Conservation (phyloP, 2,329 filamentous ascomycete genomes). For the Hypomyces perniciosus region DNA sequence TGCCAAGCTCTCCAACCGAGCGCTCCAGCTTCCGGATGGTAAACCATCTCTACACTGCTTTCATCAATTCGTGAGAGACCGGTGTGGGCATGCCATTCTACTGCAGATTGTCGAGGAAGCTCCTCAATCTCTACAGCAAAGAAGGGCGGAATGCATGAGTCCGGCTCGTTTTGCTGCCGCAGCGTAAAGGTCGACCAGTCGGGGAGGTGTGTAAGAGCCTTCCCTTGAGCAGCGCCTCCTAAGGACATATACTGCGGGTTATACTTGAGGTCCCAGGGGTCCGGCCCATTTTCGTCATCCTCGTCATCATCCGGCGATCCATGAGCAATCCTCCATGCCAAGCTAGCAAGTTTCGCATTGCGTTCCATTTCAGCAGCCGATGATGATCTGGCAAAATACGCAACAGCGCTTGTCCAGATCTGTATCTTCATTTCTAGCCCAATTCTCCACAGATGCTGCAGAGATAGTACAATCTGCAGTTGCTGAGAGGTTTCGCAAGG, state of each 20-base stretch:
- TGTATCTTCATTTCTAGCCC: constrained; percentile 64
- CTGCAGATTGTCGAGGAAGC: constrained; percentile 64
- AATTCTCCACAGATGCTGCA: constrained; percentile 89
- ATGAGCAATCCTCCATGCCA: constrained; percentile 45
- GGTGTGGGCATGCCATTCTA: constrained; percentile 78
- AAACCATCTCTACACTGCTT: constrained; percentile 21
- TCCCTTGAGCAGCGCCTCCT: constrained; percentile 22
- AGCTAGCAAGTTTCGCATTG: constrained; percentile 37
- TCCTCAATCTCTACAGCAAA: constrained; percentile 70
- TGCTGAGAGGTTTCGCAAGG: constrained; percentile 35
- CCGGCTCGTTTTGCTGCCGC: constrained; percentile 30
- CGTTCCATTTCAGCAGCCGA: constrained; percentile 22
- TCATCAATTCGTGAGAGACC: constrained; percentile 42
- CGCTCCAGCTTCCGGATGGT: constrained; percentile 12
- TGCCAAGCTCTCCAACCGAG: constrained; percentile 27
- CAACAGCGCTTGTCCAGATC: constrained; percentile 70
- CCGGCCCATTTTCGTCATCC: constrained; percentile 44
- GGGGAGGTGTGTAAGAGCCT: constrained; percentile 34
- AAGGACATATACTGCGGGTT: constrained; percentile 44
- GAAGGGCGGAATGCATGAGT: constrained; percentile 52
- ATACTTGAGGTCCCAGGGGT: constrained; percentile 64
- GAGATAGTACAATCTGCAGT: constrained; percentile 61
- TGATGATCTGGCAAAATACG: constrained; percentile 54
- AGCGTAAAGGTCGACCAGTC: constrained; percentile 43
- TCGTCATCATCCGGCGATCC: constrained; percentile 39